Evolutionary conservation across 306 rosid genomes (phyloP).

Genomic region (Lupinus albus): DNA sequence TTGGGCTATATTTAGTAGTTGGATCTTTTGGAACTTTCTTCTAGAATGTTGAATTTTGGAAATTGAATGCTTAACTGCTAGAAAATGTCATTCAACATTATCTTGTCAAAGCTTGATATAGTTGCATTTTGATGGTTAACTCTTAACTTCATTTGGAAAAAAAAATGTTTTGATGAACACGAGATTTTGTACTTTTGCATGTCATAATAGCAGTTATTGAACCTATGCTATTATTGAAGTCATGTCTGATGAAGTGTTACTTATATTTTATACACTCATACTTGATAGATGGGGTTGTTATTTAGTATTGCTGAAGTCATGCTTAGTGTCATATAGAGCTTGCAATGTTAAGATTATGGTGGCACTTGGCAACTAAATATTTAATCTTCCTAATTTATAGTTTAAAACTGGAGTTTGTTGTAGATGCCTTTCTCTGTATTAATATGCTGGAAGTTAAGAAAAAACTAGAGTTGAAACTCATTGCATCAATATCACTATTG

Average conservation of each 20-base stretch:
- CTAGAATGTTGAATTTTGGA: slow-evolving; percentile 15
- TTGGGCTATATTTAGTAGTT: slow-evolving; percentile 10
- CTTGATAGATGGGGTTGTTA: background rate
- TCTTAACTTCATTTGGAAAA: background rate
- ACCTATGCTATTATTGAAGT: background rate
- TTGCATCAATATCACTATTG: slow-evolving; percentile 5
- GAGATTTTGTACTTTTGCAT: slow-evolving; percentile 3
- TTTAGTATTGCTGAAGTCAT: slow-evolving; percentile 9
- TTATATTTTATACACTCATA: too few species aligned
- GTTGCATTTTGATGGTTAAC: slow-evolving; percentile 8
- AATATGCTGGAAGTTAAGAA: slow-evolving; percentile 14
- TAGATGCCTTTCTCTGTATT: slow-evolving; percentile 25
- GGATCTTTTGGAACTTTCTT: slow-evolving; percentile 30
- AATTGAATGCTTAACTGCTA: slow-evolving; percentile 21
- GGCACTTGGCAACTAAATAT: slow-evolving; percentile 13
- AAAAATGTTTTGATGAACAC: slow-evolving; percentile 18
- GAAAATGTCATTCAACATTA: slow-evolving; percentile 31
- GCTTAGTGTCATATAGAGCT: slow-evolving; percentile 16
- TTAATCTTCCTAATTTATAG: background rate
- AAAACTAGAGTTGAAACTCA: slow-evolving; percentile 7
- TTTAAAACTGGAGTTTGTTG: slow-evolving; percentile 25
- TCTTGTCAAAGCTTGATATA: slow-evolving; percentile 23
- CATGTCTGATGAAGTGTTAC: background rate
- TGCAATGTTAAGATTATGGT: slow-evolving; percentile 16
- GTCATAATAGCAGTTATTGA: slow-evolving; percentile 19